These are phyloP conservation scores for Stemphylium lycopersici DNA, from an alignment of 2,329 filamentous ascomycete genomes.

Conservation along the genomic window DNA sequence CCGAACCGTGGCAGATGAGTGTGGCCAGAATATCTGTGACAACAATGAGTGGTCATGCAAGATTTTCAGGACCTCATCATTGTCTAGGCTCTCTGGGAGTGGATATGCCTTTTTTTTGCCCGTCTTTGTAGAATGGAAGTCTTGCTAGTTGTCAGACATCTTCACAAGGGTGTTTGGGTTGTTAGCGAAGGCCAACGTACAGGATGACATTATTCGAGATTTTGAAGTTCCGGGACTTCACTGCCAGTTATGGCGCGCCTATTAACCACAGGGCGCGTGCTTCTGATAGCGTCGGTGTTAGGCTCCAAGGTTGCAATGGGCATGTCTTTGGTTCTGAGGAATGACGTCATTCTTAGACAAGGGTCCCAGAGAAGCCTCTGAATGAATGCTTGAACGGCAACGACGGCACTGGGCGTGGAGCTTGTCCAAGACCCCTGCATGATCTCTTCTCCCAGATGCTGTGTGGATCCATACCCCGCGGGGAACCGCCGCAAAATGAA, in stretches of 20 bases:
- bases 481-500: no score
- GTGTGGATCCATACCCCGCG: no score
- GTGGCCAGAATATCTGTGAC: conserved; percentile 1
- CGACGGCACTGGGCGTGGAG: neutral
- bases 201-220: no score
- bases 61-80: neutral
- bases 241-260: no score
- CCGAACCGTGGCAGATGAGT: neutral
- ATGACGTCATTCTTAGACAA: neutral
- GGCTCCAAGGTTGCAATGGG: no score
- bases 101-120: neutral
- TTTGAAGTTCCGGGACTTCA: no score
- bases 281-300: no score
- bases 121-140: neutral
- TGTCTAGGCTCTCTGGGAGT: neutral
- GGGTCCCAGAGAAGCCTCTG: neutral
- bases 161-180: neutral
- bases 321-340: no score
- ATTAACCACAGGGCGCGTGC: no score
- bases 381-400: neutral
- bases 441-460: no score
- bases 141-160: neutral
- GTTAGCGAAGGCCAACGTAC: neutral
- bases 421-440: neutral
- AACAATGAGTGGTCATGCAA: neutral